These are phyloP conservation scores for Hyaloperonospora brassicae DNA, from an alignment of 352 stramenopile genomes.

Conservation along the genomic window DNA sequence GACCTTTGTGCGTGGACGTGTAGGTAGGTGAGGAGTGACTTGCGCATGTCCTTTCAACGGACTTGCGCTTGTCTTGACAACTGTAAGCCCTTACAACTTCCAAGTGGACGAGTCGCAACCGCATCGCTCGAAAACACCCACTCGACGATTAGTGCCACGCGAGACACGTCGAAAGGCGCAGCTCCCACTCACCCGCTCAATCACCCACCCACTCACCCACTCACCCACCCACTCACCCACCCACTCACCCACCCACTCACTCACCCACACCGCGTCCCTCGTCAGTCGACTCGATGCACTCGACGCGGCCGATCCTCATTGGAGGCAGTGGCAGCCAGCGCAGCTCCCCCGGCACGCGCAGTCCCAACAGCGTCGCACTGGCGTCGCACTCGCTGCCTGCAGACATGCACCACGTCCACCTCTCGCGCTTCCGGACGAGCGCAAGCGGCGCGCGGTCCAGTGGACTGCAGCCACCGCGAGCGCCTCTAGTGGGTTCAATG, in stretches of 20 bases:
- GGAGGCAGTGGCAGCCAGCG: slow-evolving; percentile 36
- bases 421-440: slow-evolving; percentile 29
- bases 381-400: slow-evolving; percentile 63
- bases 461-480: slow-evolving; percentile 38
- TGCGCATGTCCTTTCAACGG: too few species aligned
- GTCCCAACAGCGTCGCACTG: slow-evolving; percentile 11
- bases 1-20: too few species aligned
- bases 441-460: slow-evolving; percentile 16
- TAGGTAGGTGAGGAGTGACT: too few species aligned
- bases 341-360: slow-evolving; percentile 27
- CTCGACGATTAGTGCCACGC: background rate
- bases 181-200: too few species aligned
- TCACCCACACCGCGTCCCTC: too few species aligned
- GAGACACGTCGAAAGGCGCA: slow-evolving; percentile 1
- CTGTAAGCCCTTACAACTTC: background rate
- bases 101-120: background rate
- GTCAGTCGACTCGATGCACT: slow-evolving; percentile 19
- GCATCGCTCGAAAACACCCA: slow-evolving; percentile 4
- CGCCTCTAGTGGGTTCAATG: slow-evolving; percentile 52
- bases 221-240: too few species aligned
- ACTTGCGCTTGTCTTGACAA: background rate
- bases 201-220: too few species aligned
- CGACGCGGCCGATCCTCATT: slow-evolving; percentile 49
- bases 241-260: too few species aligned
- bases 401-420: slow-evolving; percentile 37